phyloP scores from a whole-genome alignment of 352 stramenopile species.

The Phytopythium oedochilum region DNA sequence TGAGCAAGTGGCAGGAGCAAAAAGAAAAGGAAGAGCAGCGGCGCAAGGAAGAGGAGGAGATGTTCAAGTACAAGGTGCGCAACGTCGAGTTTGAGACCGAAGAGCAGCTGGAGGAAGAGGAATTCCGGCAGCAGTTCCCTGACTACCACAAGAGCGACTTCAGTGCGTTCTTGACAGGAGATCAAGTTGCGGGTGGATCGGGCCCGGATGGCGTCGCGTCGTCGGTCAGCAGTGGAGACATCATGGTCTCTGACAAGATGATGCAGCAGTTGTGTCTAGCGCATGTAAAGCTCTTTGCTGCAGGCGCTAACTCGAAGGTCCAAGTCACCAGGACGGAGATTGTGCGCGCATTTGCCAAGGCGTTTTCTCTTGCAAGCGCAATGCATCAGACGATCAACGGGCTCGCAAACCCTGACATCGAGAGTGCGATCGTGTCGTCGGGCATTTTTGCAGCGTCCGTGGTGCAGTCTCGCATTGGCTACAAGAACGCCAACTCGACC shows the following conservation, averaged over 20 bases:
- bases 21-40: slow-evolving; percentile 76
- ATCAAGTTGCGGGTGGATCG: slow-evolving; percentile 19
- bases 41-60: slow-evolving; percentile 57
- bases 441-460: slow-evolving; percentile 61
- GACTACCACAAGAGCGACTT: slow-evolving; percentile 84
- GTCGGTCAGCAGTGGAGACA: slow-evolving; percentile 21
- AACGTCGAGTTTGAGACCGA: slow-evolving; percentile 78
- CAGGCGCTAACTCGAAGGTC: slow-evolving; percentile 39
- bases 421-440: slow-evolving; percentile 47
- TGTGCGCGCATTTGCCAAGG: slow-evolving; percentile 58
- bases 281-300: slow-evolving; percentile 66
- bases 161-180: slow-evolving; percentile 48
- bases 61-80: slow-evolving; percentile 87
- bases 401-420: slow-evolving; percentile 31
- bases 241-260: slow-evolving; percentile 71
- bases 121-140: slow-evolving; percentile 92
- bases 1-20: slow-evolving; percentile 83
- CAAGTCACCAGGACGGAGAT: slow-evolving; percentile 36
- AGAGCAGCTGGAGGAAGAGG: slow-evolving; percentile 79
- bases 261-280: slow-evolving; percentile 69
- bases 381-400: slow-evolving; percentile 68
- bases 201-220: slow-evolving; percentile 6
- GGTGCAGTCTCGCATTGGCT: slow-evolving; percentile 62
- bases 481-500: slow-evolving; percentile 18
- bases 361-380: slow-evolving; percentile 63